Evolutionary conservation across 305 asterid genomes (phyloP).

Genomic region (Fraxinus platypoda): DNA sequence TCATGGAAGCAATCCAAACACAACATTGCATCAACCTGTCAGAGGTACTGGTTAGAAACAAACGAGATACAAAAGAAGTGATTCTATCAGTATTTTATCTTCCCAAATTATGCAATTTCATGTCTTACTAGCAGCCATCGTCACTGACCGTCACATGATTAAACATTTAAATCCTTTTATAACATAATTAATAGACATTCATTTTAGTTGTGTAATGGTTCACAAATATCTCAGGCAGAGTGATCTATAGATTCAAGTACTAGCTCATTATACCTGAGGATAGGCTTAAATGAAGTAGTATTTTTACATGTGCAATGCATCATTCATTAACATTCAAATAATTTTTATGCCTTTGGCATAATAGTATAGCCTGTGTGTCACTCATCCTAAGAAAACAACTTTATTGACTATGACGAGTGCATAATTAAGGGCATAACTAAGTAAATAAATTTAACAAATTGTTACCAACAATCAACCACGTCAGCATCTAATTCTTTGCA

Average conservation of each 20-base stretch:
- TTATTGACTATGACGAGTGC: background rate
- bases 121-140: conserved; percentile 2
- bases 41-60: conserved; percentile 34
- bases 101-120: conserved; percentile 2
- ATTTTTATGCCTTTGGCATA: background rate
- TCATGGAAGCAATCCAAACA: conserved; percentile 89
- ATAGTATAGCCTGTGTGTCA: background rate
- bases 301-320: background rate
- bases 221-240: background rate
- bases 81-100: background rate
- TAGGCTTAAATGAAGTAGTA: background rate
- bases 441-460: background rate
- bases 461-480: background rate
- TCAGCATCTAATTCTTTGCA: background rate
- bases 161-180: background rate
- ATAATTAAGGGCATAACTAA: background rate
- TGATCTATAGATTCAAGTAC: conserved; percentile 5
- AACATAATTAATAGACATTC: background rate
- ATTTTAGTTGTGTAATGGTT: background rate
- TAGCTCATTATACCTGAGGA: background rate
- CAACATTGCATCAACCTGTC: conserved; percentile 70
- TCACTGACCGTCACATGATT: background rate
- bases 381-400: conserved; percentile 2
- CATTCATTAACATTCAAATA: background rate
- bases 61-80: conserved; percentile 5